A percentile compares a stretch with the other conserved stretches of the same genome.
Evolutionary conservation across 345 rosid genomes (phyloP).

Genomic region (Populus tremula): DNA sequence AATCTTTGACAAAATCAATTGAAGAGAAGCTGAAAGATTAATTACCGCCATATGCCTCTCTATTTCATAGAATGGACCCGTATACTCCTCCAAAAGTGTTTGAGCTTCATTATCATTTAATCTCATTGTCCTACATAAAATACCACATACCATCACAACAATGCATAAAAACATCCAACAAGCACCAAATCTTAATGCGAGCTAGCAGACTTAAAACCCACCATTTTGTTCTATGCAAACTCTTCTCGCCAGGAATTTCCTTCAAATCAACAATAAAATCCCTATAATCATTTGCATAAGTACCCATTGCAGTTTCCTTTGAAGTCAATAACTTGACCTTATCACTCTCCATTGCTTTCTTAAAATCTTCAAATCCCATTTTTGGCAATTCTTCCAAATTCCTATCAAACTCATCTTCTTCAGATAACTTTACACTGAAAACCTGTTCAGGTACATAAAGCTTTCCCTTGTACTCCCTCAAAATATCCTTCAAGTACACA

Average conservation of each 20-base stretch:
- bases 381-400: constrained; percentile 59
- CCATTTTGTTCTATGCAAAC: constrained; percentile 89
- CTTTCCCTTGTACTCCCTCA: constrained; percentile 81
- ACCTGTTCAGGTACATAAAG: constrained; percentile 89
- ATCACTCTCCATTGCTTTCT: constrained; percentile 54
- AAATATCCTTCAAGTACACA: constrained; percentile 71
- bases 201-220: constrained; percentile 16
- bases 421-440: constrained; percentile 62
- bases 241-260: constrained; percentile 81
- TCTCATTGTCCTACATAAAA: constrained; percentile 63
- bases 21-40: constrained; percentile 24
- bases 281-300: constrained; percentile 33
- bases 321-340: constrained; percentile 73
- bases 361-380: constrained; percentile 70
- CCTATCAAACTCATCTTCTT: constrained; percentile 71
- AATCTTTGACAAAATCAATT: background rate
- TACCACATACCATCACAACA: background rate
- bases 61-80: constrained; percentile 66
- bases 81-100: constrained; percentile 59
- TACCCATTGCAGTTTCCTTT: constrained; percentile 43
- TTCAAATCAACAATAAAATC: constrained; percentile 75
- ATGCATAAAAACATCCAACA: constrained; percentile 3
- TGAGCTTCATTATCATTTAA: constrained; percentile 56
- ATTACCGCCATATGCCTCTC: constrained; percentile 72
- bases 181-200: constrained; percentile 6